These are phyloP conservation scores for Centaurea solstitialis DNA, from an alignment of 129 eudicot genomes.

Conservation along the genomic window DNA sequence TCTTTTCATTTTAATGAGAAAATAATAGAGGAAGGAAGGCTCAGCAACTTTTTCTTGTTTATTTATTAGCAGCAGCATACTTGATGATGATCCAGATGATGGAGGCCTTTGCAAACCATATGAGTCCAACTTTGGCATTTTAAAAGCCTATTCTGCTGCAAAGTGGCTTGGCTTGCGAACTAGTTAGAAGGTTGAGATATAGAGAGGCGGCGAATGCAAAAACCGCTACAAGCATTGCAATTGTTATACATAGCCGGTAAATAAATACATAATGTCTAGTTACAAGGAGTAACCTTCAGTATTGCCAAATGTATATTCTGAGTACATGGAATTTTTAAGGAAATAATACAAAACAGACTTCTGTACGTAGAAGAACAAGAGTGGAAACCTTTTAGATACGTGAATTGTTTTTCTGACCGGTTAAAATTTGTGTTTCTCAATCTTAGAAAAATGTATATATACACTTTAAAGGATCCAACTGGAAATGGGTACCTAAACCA, in stretches of 20 bases:
- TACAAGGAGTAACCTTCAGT: constrained; percentile 30
- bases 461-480: too few species aligned
- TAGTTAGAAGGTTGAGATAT: constrained; percentile 17
- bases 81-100: constrained; percentile 28
- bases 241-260: constrained; percentile 28
- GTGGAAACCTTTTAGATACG: too few species aligned
- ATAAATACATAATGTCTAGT: constrained; percentile 30
- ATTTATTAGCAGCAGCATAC: constrained; percentile 50
- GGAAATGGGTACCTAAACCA: too few species aligned
- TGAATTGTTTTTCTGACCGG: too few species aligned
- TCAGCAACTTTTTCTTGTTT: constrained; percentile 46
- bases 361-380: not conserved
- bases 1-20: constrained; percentile 15
- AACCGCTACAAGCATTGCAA: not conserved
- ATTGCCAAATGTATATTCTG: constrained; percentile 33
- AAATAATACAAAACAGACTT: constrained; percentile 13
- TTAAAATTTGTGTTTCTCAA: too few species aligned
- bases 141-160: constrained; percentile 39
- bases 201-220: constrained; percentile 19
- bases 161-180: constrained; percentile 23
- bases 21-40: constrained; percentile 9
- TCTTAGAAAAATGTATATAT: too few species aligned
- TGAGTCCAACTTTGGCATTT: constrained; percentile 38
- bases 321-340: constrained; percentile 22
- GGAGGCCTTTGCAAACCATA: constrained; percentile 34